A percentile compares a stretch with the other conserved stretches of the same genome.
phyloP scores from a whole-genome alignment of 805 yeast species.

The Zygosaccharomyces bailii region DNA sequence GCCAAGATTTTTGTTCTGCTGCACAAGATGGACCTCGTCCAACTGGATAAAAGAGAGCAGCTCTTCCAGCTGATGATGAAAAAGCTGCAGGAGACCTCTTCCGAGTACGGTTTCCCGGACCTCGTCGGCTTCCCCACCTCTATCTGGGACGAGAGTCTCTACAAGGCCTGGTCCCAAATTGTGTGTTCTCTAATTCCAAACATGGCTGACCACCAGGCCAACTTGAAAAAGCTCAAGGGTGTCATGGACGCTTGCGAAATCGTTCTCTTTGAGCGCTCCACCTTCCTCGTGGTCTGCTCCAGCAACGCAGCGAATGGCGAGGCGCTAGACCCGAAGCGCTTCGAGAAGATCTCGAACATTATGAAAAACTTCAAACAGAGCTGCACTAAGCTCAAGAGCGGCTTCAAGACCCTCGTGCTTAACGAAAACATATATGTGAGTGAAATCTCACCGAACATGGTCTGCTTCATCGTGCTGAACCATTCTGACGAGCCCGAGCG shows the following conservation, averaged over 20 bases:
- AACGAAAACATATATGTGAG: constrained; percentile 55
- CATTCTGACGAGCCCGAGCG: constrained; percentile 35
- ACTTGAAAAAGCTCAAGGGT: constrained; percentile 66
- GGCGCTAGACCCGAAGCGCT: constrained; percentile 79
- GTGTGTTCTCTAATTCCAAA: constrained; percentile 95
- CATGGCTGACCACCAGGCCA: constrained; percentile 73
- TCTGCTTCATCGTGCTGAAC: constrained; percentile 57
- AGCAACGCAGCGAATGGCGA: constrained; percentile 31
- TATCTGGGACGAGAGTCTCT: constrained; percentile 94
- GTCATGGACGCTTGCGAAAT: constrained; percentile 84
- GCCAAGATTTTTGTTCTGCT: constrained; percentile 88
- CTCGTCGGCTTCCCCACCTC: constrained; percentile 89
- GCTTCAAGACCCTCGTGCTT: constrained; percentile 71
- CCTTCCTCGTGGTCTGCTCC: constrained; percentile 63
- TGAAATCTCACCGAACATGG: constrained; percentile 56
- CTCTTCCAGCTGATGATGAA: constrained; percentile 81
- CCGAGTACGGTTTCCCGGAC: constrained; percentile 59
- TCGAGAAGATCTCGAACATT: constrained; percentile 89
- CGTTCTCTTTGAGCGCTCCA: constrained; percentile 86
- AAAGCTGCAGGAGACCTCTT: constrained; percentile 69
- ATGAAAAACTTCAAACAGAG: constrained; percentile 93
- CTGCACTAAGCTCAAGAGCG: constrained; percentile 80
- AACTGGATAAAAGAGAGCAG: constrained; percentile 78
- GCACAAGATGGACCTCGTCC: constrained; percentile 96
- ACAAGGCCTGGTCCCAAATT: constrained; percentile 95